Evolutionary conservation across 495 filamentous ascomycete species (phyloP).

Genomic region (Podospora pseudopauciseta): DNA sequence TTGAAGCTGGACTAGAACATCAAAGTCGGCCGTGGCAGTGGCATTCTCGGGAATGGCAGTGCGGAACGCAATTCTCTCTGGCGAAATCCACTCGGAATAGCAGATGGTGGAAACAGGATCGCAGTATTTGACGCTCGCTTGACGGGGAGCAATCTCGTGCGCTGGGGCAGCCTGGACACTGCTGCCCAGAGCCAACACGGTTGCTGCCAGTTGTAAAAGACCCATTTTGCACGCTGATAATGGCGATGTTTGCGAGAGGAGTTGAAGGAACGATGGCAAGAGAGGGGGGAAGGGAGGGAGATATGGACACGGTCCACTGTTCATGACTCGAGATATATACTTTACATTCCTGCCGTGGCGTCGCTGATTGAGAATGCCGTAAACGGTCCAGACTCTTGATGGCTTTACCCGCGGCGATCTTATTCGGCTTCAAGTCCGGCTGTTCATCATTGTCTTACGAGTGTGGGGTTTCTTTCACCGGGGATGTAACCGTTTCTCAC

Average conservation of each 20-base stretch:
- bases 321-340: constrained; percentile 13
- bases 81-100: constrained; percentile 36
- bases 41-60: constrained; percentile 41
- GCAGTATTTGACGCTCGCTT: constrained; percentile 28
- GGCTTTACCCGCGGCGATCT: constrained; percentile 20
- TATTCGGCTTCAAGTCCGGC: constrained; percentile 6
- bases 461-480: not conserved
- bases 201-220: constrained; percentile 28
- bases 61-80: constrained; percentile 33
- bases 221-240: constrained; percentile 26
- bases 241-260: not conserved
- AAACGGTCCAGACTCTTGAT: not conserved
- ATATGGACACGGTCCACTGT: not conserved
- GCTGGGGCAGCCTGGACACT: constrained; percentile 22
- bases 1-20: constrained; percentile 36
- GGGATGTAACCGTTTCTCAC: not conserved
- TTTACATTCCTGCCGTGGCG: not conserved
- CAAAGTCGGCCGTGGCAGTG: constrained; percentile 28
- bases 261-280: not conserved
- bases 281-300: constrained; percentile 1
- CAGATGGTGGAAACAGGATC: constrained; percentile 34
- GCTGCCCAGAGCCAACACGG: constrained; percentile 25
- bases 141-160: constrained; percentile 8
- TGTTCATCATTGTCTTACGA: constrained; percentile 8
- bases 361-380: not conserved